These are phyloP conservation scores for Colletotrichum viniferum DNA, from an alignment of 2,329 filamentous ascomycete species.

Conservation along the genomic window DNA sequence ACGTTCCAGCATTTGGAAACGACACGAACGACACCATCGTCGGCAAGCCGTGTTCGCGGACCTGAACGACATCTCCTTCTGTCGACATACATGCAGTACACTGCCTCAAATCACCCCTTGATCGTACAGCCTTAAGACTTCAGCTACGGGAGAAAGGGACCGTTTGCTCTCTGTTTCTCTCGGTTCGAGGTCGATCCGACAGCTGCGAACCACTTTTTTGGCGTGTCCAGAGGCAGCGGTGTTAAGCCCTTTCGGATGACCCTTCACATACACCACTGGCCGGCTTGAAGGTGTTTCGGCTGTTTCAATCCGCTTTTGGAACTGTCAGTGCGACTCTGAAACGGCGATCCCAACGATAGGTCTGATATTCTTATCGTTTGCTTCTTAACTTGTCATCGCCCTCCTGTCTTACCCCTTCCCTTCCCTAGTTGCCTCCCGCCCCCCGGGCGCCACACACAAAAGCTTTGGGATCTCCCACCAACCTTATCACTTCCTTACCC, in stretches of 20 bases:
- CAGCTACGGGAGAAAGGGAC: not conserved
- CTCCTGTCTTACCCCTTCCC: constrained; percentile 17
- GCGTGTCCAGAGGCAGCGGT: constrained; percentile 26
- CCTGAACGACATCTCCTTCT: not conserved
- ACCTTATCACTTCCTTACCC: constrained; percentile 5
- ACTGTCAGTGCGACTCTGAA: constrained; percentile 41
- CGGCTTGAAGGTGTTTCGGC: constrained; percentile 41
- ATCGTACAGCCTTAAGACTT: constrained; percentile 3
- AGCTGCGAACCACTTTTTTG: constrained; percentile 22
- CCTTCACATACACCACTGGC: constrained; percentile 28
- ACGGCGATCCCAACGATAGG: constrained; percentile 40
- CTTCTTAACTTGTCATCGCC: constrained; percentile 19
- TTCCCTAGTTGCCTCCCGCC: constrained; percentile 5
- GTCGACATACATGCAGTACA: not conserved
- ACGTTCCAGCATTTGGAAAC: not conserved
- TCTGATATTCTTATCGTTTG: constrained; percentile 32
- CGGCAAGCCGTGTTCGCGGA: not conserved
- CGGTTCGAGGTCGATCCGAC: constrained; percentile 25
- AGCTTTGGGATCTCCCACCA: constrained; percentile 21
- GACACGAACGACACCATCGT: not conserved
- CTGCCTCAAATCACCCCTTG: constrained; percentile 4
- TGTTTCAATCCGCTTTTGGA: constrained; percentile 40
- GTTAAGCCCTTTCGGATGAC: constrained; percentile 24
- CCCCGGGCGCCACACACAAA: constrained; percentile 22
- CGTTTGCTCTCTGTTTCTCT: constrained; percentile 21